Evolutionary conservation across 169 alveolate genomes (phyloP).

Genomic region (Perkinsus olseni): DNA sequence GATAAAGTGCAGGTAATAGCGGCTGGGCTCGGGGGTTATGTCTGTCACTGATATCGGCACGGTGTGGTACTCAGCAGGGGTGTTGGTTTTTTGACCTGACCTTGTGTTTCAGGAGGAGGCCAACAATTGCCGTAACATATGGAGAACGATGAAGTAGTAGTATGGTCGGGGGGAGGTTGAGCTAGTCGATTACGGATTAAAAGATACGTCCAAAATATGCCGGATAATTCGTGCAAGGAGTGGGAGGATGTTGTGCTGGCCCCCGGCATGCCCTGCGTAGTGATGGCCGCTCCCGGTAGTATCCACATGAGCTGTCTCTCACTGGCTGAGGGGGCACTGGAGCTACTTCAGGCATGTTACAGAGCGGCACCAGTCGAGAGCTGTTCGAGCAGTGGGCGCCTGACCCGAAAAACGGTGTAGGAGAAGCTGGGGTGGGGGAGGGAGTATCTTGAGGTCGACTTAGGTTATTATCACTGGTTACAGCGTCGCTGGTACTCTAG

Average conservation of each 20-base stretch:
- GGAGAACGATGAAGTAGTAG: constrained; percentile 10
- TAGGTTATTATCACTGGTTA: constrained; percentile 90
- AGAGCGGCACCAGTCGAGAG: constrained; percentile 89
- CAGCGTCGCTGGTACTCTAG: constrained; percentile 93
- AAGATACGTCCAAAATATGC: constrained; percentile 22
- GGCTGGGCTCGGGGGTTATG: too few species aligned
- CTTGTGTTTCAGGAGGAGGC: constrained; percentile 2
- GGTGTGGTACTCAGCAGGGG: constrained; percentile 18
- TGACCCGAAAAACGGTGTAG: constrained; percentile 35
- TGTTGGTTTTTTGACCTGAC: constrained; percentile 9
- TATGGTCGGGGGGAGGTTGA: constrained; percentile 2
- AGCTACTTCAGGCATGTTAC: constrained; percentile 74
- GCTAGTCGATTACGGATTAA: constrained; percentile 14
- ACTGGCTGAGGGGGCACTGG: too few species aligned
- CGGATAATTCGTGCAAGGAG: constrained; percentile 26
- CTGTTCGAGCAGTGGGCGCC: constrained; percentile 90
- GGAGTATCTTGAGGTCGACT: not conserved
- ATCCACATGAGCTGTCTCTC: too few species aligned
- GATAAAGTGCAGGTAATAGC: constrained; percentile 71
- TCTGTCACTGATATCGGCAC: too few species aligned
- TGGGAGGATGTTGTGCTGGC: constrained; percentile 33
- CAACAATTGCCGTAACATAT: constrained; percentile 7
- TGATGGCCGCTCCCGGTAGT: constrained; percentile 97
- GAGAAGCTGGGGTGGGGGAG: not conserved
- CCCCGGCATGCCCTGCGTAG: constrained; percentile 76